Evolutionary conservation across 495 filamentous ascomycete species (phyloP).

Genomic region (Tuber umbilicatum): DNA sequence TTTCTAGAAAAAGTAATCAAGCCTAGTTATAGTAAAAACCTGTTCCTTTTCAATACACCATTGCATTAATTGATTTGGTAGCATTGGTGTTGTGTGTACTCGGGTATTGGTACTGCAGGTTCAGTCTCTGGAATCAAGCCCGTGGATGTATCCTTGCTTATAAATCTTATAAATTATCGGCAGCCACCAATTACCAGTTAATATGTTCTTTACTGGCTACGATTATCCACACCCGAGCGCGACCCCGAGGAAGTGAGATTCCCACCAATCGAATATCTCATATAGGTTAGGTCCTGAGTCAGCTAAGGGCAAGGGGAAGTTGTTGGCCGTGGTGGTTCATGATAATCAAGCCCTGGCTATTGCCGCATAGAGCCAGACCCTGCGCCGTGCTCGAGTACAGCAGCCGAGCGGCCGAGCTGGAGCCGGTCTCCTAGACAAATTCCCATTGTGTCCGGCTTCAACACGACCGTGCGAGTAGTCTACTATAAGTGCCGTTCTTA

Average conservation of each 20-base stretch:
- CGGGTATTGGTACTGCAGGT: too few relatives aligned
- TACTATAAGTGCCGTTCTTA: too few relatives aligned
- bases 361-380: background rate
- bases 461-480: too few relatives aligned
- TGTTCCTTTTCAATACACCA: background rate
- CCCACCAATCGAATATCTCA: background rate
- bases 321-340: too few relatives aligned
- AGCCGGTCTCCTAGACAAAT: too few relatives aligned
- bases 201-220: background rate
- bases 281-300: too few relatives aligned
- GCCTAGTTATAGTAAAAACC: background rate
- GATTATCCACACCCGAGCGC: background rate
- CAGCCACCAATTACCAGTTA: background rate
- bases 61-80: background rate
- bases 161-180: background rate
- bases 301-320: too few relatives aligned
- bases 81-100: background rate
- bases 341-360: background rate
- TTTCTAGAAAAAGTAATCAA: background rate
- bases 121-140: background rate
- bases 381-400: too few relatives aligned
- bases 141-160: background rate
- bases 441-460: too few relatives aligned
- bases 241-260: background rate
- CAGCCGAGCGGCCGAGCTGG: too few relatives aligned